Percentiles rank a stretch among this genome's conserved stretches.
Conservation (phyloP, 345 rosid genomes). For the Salix dunnii region DNA sequence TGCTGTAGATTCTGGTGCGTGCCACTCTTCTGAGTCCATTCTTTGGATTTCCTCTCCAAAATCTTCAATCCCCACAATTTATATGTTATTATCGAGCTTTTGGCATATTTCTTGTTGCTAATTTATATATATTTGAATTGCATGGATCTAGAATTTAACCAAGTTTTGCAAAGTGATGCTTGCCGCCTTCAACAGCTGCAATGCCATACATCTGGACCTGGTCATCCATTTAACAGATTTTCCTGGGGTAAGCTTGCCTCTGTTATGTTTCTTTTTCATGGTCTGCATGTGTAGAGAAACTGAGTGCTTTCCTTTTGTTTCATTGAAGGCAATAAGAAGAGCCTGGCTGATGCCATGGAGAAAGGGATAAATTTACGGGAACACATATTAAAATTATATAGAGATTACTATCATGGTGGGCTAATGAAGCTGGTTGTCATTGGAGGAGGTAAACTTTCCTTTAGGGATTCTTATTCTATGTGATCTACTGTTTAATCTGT, state of each 20-base stretch:
- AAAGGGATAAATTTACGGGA: slow-evolving; percentile 82
- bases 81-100: slow-evolving; percentile 4
- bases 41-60: slow-evolving; percentile 3
- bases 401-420: slow-evolving; percentile 76
- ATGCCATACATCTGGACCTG: slow-evolving; percentile 68
- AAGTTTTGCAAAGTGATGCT: slow-evolving; percentile 85
- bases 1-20: slow-evolving; percentile 92
- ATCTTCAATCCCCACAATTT: neutral
- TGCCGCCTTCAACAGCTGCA: slow-evolving; percentile 94
- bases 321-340: slow-evolving; percentile 82
- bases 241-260: slow-evolving; percentile 73
- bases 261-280: slow-evolving; percentile 18
- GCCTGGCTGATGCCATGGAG: slow-evolving; percentile 79
- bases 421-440: slow-evolving; percentile 93
- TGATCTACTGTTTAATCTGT: slow-evolving; percentile 7
- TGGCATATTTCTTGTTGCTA: slow-evolving; percentile 17
- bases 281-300: slow-evolving; percentile 12
- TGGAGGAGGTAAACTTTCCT: slow-evolving; percentile 72
- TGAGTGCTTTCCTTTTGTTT: slow-evolving; percentile 20
- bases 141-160: slow-evolving; percentile 75
- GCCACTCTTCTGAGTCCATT: slow-evolving; percentile 8
- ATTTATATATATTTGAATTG: slow-evolving; percentile 17
- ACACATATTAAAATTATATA: slow-evolving; percentile 59
- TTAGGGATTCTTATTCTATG: slow-evolving; percentile 6
- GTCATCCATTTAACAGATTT: slow-evolving; percentile 78